Conservation (phyloP, 495 filamentous ascomycete species). For the Sporormia fimetaria region DNA sequence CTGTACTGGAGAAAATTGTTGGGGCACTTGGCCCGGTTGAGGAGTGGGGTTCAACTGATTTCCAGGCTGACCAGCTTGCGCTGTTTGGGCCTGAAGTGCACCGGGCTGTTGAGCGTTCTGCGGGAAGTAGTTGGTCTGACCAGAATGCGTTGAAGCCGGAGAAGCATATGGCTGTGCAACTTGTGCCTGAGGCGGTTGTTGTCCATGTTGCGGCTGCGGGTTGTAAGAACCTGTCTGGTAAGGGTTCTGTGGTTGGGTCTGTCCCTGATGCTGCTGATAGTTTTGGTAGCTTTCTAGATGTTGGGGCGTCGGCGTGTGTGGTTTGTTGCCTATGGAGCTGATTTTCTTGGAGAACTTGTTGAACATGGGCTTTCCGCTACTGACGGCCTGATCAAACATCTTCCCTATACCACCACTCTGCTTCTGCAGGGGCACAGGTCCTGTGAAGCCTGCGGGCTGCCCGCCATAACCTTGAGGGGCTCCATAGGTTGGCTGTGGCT, state of each 20-base stretch:
- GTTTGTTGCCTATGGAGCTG: conserved; percentile 19
- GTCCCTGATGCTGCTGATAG: conserved; percentile 17
- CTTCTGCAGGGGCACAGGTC: conserved; percentile 3
- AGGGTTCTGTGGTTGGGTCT: conserved; percentile 1
- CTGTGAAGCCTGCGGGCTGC: no score
- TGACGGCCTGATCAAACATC: conserved; percentile 23
- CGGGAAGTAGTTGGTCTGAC: conserved; percentile 19
- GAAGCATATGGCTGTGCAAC: conserved; percentile 10
- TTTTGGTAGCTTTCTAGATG: conserved; percentile 19
- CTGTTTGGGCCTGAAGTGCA: not conserved
- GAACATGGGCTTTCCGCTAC: conserved; percentile 22
- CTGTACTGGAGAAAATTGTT: no score
- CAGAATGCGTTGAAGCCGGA: conserved; percentile 13
- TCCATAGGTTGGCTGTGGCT: not conserved
- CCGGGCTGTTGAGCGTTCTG: conserved; percentile 1
- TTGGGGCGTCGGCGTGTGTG: conserved; percentile 11
- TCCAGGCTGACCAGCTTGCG: conserved; percentile 1
- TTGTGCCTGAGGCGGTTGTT: not conserved
- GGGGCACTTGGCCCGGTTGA: no score
- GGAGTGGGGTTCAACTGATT: no score
- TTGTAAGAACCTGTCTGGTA: not conserved
- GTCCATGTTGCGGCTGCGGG: conserved; percentile 7
- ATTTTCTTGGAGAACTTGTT: conserved; percentile 23
- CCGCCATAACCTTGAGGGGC: no score
- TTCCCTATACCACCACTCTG: conserved; percentile 1